phyloP scores from a whole-genome alignment of 306 rosid species.

The Trichosanthes truncata region DNA sequence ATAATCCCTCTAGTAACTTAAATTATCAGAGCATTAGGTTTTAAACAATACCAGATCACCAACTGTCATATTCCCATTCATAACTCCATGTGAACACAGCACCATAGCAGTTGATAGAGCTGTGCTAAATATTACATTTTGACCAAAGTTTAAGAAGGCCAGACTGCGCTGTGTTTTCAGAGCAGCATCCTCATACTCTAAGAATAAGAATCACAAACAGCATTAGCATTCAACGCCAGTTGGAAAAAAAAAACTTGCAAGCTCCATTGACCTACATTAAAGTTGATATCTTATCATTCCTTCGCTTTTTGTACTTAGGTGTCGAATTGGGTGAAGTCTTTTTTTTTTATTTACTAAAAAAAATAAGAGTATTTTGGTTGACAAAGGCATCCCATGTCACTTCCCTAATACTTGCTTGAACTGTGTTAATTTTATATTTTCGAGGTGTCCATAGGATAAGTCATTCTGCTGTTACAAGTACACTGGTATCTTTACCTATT shows the following conservation, averaged over 20 bases:
- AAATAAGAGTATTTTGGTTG: background rate
- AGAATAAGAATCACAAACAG: constrained; percentile 18
- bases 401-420: background rate
- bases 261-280: background rate
- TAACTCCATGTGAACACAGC: constrained; percentile 79
- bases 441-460: background rate
- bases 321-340: background rate
- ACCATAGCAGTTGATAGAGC: constrained; percentile 98
- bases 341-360: background rate
- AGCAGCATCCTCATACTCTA: constrained; percentile 94
- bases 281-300: background rate
- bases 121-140: constrained; percentile 80
- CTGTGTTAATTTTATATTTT: background rate
- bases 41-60: constrained; percentile 84
- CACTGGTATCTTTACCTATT: background rate
- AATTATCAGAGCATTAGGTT: constrained; percentile 2
- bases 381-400: background rate
- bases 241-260: background rate
- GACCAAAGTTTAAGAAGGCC: constrained; percentile 85
- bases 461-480: background rate
- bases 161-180: constrained; percentile 88
- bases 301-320: background rate
- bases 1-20: background rate
- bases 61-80: constrained; percentile 73
- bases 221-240: constrained; percentile 8